Evolutionary conservation across 257 asterid species (phyloP).

Genomic region (Plantago elongata): DNA sequence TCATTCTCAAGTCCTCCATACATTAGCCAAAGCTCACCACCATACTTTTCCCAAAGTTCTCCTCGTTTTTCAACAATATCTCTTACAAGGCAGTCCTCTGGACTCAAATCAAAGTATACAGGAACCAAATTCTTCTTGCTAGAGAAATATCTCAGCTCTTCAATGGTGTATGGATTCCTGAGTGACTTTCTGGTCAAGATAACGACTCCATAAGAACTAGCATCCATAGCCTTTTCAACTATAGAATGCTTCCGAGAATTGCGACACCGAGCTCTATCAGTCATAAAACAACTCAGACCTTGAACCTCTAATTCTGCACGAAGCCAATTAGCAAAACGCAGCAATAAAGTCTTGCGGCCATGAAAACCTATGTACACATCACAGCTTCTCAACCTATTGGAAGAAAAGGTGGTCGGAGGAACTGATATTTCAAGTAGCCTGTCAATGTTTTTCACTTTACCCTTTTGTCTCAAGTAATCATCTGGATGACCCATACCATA

Average conservation of each 20-base stretch:
- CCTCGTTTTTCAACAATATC: slow-evolving; percentile 90
- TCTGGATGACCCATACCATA: slow-evolving; percentile 32
- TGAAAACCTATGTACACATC: slow-evolving; percentile 85
- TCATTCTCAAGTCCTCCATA: slow-evolving; percentile 90
- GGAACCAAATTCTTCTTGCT: slow-evolving; percentile 95
- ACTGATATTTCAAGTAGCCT: slow-evolving; percentile 41
- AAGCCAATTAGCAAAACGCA: slow-evolving; percentile 74
- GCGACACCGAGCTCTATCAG: slow-evolving; percentile 63
- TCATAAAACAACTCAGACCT: slow-evolving; percentile 78
- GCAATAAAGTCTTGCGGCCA: slow-evolving; percentile 60
- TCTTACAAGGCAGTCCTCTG: slow-evolving; percentile 83
- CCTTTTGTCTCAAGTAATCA: slow-evolving; percentile 37
- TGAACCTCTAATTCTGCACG: slow-evolving; percentile 80
- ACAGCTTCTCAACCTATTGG: slow-evolving; percentile 62
- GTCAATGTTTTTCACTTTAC: slow-evolving; percentile 43
- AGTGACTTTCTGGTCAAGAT: slow-evolving; percentile 84
- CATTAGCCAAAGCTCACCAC: slow-evolving; percentile 86
- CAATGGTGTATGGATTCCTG: slow-evolving; percentile 75
- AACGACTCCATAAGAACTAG: slow-evolving; percentile 73
- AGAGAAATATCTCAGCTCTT: slow-evolving; percentile 78
- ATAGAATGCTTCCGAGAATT: slow-evolving; percentile 60
- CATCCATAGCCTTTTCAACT: slow-evolving; percentile 78
- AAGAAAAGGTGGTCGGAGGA: slow-evolving; percentile 50
- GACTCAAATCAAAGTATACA: slow-evolving; percentile 73
- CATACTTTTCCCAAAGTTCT: slow-evolving; percentile 89